Evolutionary conservation across 257 asterid genomes (phyloP).

Genomic region (Primulina tabacum): DNA sequence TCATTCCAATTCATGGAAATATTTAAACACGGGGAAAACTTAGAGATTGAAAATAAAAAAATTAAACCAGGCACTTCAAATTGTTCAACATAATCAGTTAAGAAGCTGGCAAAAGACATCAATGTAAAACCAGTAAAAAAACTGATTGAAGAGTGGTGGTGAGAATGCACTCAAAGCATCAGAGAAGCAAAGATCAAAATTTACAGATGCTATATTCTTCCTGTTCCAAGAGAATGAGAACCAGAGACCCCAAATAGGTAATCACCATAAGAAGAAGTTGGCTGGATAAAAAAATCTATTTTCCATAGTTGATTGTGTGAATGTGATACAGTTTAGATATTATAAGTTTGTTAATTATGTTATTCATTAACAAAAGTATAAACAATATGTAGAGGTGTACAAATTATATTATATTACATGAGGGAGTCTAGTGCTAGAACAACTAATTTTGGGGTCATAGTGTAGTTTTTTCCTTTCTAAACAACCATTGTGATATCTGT

Average conservation of each 20-base stretch:
- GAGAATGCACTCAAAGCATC: not conserved
- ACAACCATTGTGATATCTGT: not conserved
- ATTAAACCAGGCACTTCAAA: not conserved
- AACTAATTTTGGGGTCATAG: no score
- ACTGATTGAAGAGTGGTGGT: not conserved
- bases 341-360: no score
- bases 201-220: slow-evolving; percentile 5
- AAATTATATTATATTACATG: no score
- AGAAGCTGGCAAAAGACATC: slow-evolving; percentile 2
- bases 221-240: slow-evolving; percentile 10
- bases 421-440: no score
- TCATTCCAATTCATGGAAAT: slow-evolving; percentile 3
- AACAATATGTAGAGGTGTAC: no score
- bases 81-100: slow-evolving; percentile 3
- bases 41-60: not conserved
- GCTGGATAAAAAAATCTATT: not conserved
- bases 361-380: no score
- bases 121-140: not conserved
- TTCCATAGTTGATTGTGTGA: no score
- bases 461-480: not conserved
- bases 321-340: no score
- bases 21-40: not conserved
- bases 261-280: not conserved
- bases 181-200: slow-evolving; percentile 3
- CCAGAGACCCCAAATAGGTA: not conserved